A percentile compares a stretch with the other conserved stretches of the same genome.
Conservation (phyloP, 176 grass and related monocot genomes). For the Tillandsia fasciculata region DNA sequence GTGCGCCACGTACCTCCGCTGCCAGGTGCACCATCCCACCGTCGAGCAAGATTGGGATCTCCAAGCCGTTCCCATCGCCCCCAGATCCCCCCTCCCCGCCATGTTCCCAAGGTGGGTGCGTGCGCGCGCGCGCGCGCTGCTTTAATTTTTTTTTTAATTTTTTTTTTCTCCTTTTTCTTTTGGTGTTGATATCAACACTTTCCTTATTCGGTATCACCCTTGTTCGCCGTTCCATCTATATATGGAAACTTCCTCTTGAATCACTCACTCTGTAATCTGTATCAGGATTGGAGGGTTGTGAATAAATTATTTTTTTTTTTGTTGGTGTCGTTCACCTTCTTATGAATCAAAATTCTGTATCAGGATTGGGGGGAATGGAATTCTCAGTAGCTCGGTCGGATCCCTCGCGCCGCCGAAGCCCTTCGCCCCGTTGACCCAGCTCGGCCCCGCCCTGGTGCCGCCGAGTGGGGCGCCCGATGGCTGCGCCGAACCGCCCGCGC, state of each 20-base stretch:
- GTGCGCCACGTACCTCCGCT: slow-evolving; percentile 16
- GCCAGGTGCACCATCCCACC: slow-evolving; percentile 16
- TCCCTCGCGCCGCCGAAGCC: too few species aligned
- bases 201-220: too few species aligned
- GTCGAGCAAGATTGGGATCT: slow-evolving; percentile 20
- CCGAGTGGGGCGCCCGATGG: not conserved
- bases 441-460: not conserved
- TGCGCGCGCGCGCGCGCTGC: not conserved
- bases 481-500: not conserved
- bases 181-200: too few species aligned
- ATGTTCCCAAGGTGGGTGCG: not conserved
- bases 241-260: too few species aligned
- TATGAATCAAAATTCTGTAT: not conserved
- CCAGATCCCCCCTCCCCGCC: not conserved
- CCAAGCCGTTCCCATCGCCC: slow-evolving; percentile 8
- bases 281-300: too few species aligned
- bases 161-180: too few species aligned
- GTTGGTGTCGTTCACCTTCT: not conserved
- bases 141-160: not conserved
- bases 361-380: not conserved
- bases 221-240: too few species aligned
- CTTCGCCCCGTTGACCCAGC: too few species aligned
- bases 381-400: not conserved
- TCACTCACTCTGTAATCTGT: too few species aligned
- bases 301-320: not conserved